These are phyloP conservation scores for Lentinula guzmanii DNA, from an alignment of 768 basidiomycete genomes.

Conservation along the genomic window DNA sequence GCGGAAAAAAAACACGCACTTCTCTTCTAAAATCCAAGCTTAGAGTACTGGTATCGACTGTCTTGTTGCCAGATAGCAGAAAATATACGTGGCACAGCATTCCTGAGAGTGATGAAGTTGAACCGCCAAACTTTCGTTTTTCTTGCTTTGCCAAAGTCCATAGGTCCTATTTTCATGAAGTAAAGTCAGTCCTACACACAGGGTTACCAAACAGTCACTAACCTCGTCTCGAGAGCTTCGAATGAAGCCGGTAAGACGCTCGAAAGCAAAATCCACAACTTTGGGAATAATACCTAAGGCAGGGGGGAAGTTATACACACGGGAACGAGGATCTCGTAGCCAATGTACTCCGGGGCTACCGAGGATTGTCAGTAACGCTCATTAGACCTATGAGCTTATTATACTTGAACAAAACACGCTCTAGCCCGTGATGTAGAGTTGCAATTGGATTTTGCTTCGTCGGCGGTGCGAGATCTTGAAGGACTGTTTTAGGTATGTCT, in stretches of 20 bases:
- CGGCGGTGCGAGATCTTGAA: constrained; percentile 30
- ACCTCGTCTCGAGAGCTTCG: constrained; percentile 76
- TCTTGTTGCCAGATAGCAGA: constrained; percentile 67
- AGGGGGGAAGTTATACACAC: constrained; percentile 79
- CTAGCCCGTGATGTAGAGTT: constrained; percentile 54
- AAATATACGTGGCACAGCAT: constrained; percentile 87
- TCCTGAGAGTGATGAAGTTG: constrained; percentile 84
- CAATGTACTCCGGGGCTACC: constrained; percentile 83
- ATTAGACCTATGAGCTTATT: constrained; percentile 12
- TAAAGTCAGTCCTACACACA: not conserved
- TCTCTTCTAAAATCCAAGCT: constrained; percentile 54
- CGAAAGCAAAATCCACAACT: constrained; percentile 81
- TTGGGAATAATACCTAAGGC: constrained; percentile 68
- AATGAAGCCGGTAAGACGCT: constrained; percentile 66
- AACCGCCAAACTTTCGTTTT: constrained; percentile 66
- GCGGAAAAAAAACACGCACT: constrained; percentile 34
- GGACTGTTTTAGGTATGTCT: constrained; percentile 1
- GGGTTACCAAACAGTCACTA: constrained; percentile 11
- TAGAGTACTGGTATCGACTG: constrained; percentile 54
- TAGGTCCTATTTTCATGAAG: constrained; percentile 46
- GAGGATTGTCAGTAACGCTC: constrained; percentile 2
- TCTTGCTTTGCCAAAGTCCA: constrained; percentile 52
- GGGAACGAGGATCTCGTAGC: constrained; percentile 80
- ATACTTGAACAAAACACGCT: constrained; percentile 73
- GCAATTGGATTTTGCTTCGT: constrained; percentile 46